Conservation (phyloP, 345 rosid species). For the Syzygium oleosum region DNA sequence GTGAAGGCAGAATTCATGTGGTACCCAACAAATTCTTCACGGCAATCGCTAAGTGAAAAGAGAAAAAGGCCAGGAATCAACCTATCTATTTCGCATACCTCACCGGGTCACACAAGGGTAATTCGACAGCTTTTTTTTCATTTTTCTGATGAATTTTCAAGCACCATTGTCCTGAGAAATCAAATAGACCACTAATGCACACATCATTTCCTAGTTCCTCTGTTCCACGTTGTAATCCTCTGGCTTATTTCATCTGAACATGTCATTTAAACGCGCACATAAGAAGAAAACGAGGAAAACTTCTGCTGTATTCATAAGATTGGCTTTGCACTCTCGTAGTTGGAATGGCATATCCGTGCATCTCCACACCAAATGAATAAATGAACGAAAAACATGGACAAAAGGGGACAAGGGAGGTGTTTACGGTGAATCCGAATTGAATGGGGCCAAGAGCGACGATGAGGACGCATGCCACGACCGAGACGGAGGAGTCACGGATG, state of each 20-base stretch:
- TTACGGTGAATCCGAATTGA: slow-evolving; percentile 96
- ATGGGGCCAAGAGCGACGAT: slow-evolving; percentile 98
- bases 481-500: slow-evolving; percentile 74
- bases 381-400: background rate
- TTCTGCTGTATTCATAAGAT: background rate
- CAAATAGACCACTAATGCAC: background rate
- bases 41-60: background rate
- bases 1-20: background rate
- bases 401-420: background rate
- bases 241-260: background rate
- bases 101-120: background rate
- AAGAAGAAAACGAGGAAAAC: background rate
- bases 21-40: background rate
- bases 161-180: background rate
- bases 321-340: background rate
- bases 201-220: background rate
- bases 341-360: background rate
- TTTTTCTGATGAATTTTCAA: background rate
- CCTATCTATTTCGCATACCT: background rate
- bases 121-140: background rate
- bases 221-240: background rate
- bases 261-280: background rate
- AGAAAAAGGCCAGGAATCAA: background rate
- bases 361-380: background rate
- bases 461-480: slow-evolving; percentile 88